phyloP scores from a whole-genome alignment of 2,329 filamentous ascomycete species.

The Apiospora saccharicola region DNA sequence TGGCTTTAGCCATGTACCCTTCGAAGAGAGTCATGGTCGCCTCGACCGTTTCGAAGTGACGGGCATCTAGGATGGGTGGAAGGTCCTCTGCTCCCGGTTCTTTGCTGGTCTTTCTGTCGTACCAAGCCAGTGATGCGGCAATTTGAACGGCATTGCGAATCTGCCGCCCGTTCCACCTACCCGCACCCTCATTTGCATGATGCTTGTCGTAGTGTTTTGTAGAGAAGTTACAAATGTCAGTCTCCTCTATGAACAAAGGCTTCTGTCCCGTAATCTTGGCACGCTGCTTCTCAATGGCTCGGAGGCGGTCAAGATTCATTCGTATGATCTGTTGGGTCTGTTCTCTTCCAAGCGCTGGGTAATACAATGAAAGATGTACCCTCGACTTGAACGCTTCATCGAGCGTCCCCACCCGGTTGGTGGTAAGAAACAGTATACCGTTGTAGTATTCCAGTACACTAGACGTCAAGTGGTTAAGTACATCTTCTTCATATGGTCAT shows the following conservation, averaged over 20 bases:
- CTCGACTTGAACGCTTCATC: conserved; percentile 38
- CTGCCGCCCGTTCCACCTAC: conserved; percentile 30
- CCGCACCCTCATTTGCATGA: conserved; percentile 12
- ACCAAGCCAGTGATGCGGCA: conserved; percentile 28
- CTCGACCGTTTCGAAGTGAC: conserved; percentile 25
- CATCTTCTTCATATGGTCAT: neutral
- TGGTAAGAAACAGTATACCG: conserved; percentile 49
- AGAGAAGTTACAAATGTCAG: neutral
- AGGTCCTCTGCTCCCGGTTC: neutral
- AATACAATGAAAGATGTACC: conserved; percentile 42
- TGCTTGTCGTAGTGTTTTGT: conserved; percentile 18
- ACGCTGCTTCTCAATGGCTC: neutral
- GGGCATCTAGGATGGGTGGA: neutral
- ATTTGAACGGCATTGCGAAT: conserved; percentile 30
- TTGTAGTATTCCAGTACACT: conserved; percentile 41
- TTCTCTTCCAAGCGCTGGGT: conserved; percentile 26
- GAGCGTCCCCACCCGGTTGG: conserved; percentile 40
- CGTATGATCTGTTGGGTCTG: neutral
- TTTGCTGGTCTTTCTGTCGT: conserved; percentile 24
- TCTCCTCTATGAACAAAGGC: neutral
- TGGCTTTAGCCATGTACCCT: conserved; percentile 27
- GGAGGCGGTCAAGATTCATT: neutral
- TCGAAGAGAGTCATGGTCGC: conserved; percentile 28
- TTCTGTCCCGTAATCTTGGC: too few relatives aligned
- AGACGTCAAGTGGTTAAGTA: neutral